Percentiles rank a stretch among this genome's conserved stretches.
These are phyloP conservation scores for Spinacia oleracea DNA, from an alignment of 179 eudicot genomes.

Conservation along the genomic window DNA sequence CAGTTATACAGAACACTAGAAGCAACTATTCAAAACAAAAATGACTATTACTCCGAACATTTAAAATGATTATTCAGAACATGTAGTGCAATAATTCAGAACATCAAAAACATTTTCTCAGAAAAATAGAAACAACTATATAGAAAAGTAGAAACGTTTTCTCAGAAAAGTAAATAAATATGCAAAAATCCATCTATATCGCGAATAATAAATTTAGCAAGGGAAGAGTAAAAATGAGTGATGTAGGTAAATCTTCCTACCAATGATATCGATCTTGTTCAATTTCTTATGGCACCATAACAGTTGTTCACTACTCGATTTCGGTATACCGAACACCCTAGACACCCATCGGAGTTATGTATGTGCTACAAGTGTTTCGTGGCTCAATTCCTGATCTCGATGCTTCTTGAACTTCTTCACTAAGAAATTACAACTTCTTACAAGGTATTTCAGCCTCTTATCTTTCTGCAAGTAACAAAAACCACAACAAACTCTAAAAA, in stretches of 20 bases:
- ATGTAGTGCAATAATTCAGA: too few species aligned
- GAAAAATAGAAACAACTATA: too few species aligned
- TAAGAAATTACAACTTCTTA: conserved; percentile 73
- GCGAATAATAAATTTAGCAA: conserved; percentile 31
- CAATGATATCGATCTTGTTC: conserved; percentile 45
- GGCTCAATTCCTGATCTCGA: conserved; percentile 35
- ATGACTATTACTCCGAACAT: too few species aligned
- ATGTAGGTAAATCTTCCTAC: conserved; percentile 57
- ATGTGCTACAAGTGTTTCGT: conserved; percentile 48
- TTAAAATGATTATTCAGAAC: too few species aligned
- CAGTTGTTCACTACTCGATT: conserved; percentile 61
- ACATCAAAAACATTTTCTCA: too few species aligned
- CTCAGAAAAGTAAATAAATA: too few species aligned
- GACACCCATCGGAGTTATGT: conserved; percentile 67
- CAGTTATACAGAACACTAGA: too few species aligned
- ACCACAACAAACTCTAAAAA: background rate
- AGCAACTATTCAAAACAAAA: too few species aligned
- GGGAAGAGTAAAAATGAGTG: conserved; percentile 73
- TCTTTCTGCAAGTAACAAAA: conserved; percentile 60
- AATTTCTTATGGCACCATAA: conserved; percentile 77
- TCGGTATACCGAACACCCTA: conserved; percentile 59
- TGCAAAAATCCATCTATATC: too few species aligned
- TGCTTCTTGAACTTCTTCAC: conserved; percentile 76
- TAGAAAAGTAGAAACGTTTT: too few species aligned
- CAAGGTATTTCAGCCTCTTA: conserved; percentile 65